Base-by-base conservation (phyloP, 2,329 filamentous ascomycete genomes). In the Botrytis galanthina region DNA sequence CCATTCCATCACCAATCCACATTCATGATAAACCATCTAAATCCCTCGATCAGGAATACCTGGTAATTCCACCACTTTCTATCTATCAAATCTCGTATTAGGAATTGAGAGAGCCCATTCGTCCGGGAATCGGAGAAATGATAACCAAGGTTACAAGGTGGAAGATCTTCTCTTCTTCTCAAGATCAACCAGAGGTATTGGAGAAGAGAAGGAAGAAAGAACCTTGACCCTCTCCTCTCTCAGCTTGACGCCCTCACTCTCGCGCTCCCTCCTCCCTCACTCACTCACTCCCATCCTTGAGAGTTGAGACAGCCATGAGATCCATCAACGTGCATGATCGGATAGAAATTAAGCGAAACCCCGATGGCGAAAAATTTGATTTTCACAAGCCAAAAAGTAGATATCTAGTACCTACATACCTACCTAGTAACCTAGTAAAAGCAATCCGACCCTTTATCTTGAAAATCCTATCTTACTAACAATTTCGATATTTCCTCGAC, bases 311-410 rank as follows among this genome's bases (percentile, higher is more conserved):
- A 39, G 10, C 37, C n/a, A n/a, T n/a, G n/a, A n/a, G n/a, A n/a
- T n/a, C n/a, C n/a, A n/a, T 39, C 37, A 39, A 39, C 35, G 12
- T 39, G 8, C 48, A 51, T n/a, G 48, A 8, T 67, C 64, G 66
- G 66, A n/a, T 20, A 16, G 12, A 42, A 16, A 39, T 29, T 68
- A 57, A 57, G 46, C 66, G 35, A 68, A 68, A 57, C 26, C 5
- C 48, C 66, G 48, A 54, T 20, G 63, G 66, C 48, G 66, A 68
- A 68, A 68, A 42, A 1, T 42, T 42, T 16, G 64, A 68, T 68
- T 68, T 68, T 68, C 66, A 68, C 66, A 68, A 68, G 66, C 66
- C 9, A 68, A 68, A 68, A 54, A 67, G 26, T n/a, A 16, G n/a
- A n/a, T n/a, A n/a, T n/a, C n/a, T n/a, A n/a, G n/a, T n/a, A n/a